Percentiles rank a stretch among this genome's conserved stretches.
Evolutionary conservation across 257 asterid genomes (phyloP).

Genomic region (Coffea eugenioides): DNA sequence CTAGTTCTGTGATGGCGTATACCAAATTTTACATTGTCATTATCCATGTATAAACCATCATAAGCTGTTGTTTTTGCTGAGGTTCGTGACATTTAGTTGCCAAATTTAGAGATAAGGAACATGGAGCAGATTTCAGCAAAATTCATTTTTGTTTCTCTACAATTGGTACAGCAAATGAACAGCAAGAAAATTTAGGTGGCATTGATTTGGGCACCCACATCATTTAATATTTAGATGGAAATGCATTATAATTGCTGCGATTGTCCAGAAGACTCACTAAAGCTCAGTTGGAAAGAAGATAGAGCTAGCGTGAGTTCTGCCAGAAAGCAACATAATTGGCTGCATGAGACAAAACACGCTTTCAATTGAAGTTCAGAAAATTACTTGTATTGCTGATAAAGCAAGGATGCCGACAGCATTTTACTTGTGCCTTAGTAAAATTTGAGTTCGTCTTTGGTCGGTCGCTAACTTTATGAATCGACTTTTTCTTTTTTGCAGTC

Average conservation of each 20-base stretch:
- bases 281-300: constrained; percentile 56
- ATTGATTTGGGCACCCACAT: background rate
- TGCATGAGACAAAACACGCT: background rate
- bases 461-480: background rate
- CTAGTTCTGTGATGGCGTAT: background rate
- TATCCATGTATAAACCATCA: background rate
- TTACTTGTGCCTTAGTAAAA: background rate
- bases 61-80: background rate
- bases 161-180: background rate
- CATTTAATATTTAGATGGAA: background rate
- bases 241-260: background rate
- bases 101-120: background rate
- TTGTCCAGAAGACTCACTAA: constrained; percentile 27
- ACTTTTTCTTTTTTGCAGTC: constrained; percentile 16
- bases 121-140: background rate
- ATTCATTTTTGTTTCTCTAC: background rate
- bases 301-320: constrained; percentile 54
- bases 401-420: constrained; percentile 7
- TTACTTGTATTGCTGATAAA: constrained; percentile 37
- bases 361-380: constrained; percentile 25
- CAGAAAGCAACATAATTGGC: constrained; percentile 30
- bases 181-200: background rate
- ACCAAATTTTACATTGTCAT: constrained; percentile 34
- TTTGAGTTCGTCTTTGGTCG: background rate
- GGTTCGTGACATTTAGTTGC: background rate